Conservation (phyloP, 1,284 basidiomycete species). For the Coniophora puteana region DNA sequence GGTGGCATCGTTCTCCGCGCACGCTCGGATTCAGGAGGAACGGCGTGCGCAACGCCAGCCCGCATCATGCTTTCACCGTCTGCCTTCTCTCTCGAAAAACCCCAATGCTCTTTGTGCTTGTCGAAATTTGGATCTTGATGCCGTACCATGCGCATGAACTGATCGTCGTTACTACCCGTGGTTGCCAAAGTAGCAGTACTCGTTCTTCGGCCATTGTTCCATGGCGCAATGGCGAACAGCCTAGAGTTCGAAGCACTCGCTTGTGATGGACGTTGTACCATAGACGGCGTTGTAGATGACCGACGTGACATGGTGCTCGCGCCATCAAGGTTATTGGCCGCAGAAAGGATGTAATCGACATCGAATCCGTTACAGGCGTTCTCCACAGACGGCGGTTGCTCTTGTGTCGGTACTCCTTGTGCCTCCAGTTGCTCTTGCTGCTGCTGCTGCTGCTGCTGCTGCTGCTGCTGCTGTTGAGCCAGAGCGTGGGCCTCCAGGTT, state of each 20-base stretch:
- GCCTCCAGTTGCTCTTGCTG: too few species aligned
- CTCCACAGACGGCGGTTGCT: too few species aligned
- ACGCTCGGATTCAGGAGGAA: slow-evolving; percentile 18
- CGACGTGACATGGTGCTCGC: slow-evolving; percentile 27
- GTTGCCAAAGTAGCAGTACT: slow-evolving; percentile 46
- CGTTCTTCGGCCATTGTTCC: slow-evolving; percentile 32
- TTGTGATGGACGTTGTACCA: slow-evolving; percentile 21
- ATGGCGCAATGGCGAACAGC: slow-evolving; percentile 13
- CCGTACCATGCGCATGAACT: slow-evolving; percentile 51
- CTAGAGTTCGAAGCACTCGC: slow-evolving; percentile 14
- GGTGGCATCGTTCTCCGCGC: slow-evolving; percentile 36
- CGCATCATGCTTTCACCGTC: slow-evolving; percentile 29
- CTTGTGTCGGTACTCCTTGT: too few species aligned
- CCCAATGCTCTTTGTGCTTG: slow-evolving; percentile 50
- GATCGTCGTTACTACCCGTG: slow-evolving; percentile 44
- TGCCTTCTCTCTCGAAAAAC: slow-evolving; percentile 54
- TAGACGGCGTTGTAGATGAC: slow-evolving; percentile 34
- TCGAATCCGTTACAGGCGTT: slow-evolving; percentile 37
- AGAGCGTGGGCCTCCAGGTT: slow-evolving; percentile 24
- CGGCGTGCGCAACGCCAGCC: slow-evolving; percentile 8
- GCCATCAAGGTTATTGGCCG: slow-evolving; percentile 22
- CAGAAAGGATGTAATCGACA: slow-evolving; percentile 41
- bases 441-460: neutral
- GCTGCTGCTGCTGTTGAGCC: slow-evolving; percentile 14
- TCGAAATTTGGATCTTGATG: slow-evolving; percentile 47